phyloP scores from a whole-genome alignment of 2,329 filamentous ascomycete genomes.

The Zalaria sp. region DNA sequence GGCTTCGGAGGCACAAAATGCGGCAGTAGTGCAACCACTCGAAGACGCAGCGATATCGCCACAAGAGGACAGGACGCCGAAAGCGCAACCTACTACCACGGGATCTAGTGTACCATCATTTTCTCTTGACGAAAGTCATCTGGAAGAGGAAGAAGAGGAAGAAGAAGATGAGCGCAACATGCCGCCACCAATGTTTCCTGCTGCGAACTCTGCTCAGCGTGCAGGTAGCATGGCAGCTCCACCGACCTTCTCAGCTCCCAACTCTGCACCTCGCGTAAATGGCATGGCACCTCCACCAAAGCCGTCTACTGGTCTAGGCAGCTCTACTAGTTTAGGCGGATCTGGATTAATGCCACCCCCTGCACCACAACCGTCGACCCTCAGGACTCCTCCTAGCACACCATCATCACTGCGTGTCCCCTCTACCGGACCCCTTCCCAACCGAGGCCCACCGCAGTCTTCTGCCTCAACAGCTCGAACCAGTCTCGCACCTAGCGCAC shows the following conservation, averaged over 20 bases:
- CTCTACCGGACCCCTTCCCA: conserved; percentile 33
- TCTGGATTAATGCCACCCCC: conserved; percentile 16
- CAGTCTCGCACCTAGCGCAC: conserved; percentile 22
- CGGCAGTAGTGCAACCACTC: no score
- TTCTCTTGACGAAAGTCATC: conserved; percentile 5
- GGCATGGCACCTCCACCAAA: conserved; percentile 7
- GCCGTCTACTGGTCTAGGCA: conserved; percentile 8
- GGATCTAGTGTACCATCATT: conserved; percentile 9
- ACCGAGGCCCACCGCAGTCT: conserved; percentile 25
- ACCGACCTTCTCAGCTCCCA: conserved; percentile 11
- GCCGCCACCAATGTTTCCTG: conserved; percentile 28
- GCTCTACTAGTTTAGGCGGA: no score
- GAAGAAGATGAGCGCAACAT: conserved; percentile 17
- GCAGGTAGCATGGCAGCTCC: conserved; percentile 27
- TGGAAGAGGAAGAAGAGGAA: conserved; percentile 17
- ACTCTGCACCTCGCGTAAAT: conserved; percentile 6
- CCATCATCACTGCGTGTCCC: conserved; percentile 21
- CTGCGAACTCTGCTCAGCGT: conserved; percentile 31
- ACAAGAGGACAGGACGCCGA: conserved; percentile 15
- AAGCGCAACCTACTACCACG: conserved; percentile 10
- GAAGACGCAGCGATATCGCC: neutral
- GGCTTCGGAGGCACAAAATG: no score
- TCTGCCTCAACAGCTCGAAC: conserved; percentile 13
- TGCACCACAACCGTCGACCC: conserved; percentile 2
- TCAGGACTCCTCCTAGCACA: neutral